Evolutionary conservation across 2,329 filamentous ascomycete genomes (phyloP), one percentile per base, ranked within the genome.

Genomic region (Aureobasidium mangrovei): DNA sequence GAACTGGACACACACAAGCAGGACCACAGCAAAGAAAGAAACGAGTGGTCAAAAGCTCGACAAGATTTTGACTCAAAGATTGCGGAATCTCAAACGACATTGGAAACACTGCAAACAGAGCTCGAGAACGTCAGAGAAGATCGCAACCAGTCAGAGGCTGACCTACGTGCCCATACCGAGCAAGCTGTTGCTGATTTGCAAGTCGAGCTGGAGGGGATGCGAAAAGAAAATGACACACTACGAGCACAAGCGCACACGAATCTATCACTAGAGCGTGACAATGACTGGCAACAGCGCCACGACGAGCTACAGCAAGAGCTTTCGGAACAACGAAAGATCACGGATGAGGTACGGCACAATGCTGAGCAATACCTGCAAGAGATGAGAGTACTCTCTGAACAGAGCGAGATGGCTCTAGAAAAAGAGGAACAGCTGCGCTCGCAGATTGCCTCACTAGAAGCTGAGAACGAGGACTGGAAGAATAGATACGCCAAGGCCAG

Each of bases 381-480:
- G 69, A 98, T 97, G 93, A 84, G 88, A 59, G 75, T 81, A 43
- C 77, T 97, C 44, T 94, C 91, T 4, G 80, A 89, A 60, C 85
- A 90, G 61, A 93, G 86, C 63, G 83, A 83, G 59, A 78, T 84
- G 8, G 84, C 85, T 5, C 85, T 88, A 68, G 89, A 95, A 61
- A 85, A 84, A 60, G 91, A 97, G 68, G 83, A 89, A 49, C 82
- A 84, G 61, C 77, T 97, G 59, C 82, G 86, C 53, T 80, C 79
- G 59, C 86, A 86, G 43, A 84, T 96, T 32, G 78, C 86, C 55
- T 76, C 80, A 53, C 77, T 98, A 4, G 88, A 96, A 69, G 76
- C 81, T 26, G 90, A 97, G 66, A 82, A 95, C 44, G 85, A 86
- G 53, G 84, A 91, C 48, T 98, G 93, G 93, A 89, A 90, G 66